phyloP scores from a whole-genome alignment of 2,329 filamentous ascomycete genomes.

The Hypoxylon sp. region DNA sequence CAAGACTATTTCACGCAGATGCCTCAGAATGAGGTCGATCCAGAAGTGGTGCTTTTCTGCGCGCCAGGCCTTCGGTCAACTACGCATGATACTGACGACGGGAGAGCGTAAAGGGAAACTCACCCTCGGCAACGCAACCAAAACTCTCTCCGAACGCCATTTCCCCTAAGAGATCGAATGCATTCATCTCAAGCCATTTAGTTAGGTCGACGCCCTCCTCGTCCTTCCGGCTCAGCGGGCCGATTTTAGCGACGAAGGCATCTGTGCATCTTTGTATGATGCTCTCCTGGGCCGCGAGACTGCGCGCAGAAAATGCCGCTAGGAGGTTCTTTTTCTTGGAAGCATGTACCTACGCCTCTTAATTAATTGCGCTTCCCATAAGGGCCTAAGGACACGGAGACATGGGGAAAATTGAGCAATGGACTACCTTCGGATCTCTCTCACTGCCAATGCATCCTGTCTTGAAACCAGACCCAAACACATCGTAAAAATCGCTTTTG shows the following conservation, averaged over 20 bases:
- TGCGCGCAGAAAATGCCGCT: constrained; percentile 34
- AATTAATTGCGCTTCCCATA: constrained; percentile 1
- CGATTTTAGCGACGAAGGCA: constrained; percentile 32
- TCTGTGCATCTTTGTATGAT: constrained; percentile 34
- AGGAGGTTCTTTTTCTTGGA: constrained; percentile 39
- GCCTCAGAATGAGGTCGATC: constrained; percentile 32
- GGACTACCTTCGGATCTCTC: constrained; percentile 34
- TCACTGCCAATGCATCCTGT: constrained; percentile 39
- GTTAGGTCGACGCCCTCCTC: constrained; percentile 33
- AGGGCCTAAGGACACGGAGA: neutral
- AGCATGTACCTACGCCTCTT: constrained; percentile 9
- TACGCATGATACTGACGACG: neutral
- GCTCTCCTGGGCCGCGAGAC: constrained; percentile 29
- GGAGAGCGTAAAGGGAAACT: too few species aligned
- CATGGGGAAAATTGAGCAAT: neutral
- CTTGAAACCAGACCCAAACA: constrained; percentile 39
- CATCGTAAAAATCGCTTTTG: constrained; percentile 46
- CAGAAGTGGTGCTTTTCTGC: constrained; percentile 38
- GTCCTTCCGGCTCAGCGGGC: constrained; percentile 3
- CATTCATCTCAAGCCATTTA: constrained; percentile 38
- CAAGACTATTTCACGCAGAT: constrained; percentile 29
- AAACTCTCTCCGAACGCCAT: constrained; percentile 44
- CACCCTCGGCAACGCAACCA: constrained; percentile 33
- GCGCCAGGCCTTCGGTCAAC: neutral
- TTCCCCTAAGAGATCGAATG: constrained; percentile 42